Evolutionary conservation across 2,329 filamentous ascomycete species (phyloP).

Genomic region (Calycina herbarum): DNA sequence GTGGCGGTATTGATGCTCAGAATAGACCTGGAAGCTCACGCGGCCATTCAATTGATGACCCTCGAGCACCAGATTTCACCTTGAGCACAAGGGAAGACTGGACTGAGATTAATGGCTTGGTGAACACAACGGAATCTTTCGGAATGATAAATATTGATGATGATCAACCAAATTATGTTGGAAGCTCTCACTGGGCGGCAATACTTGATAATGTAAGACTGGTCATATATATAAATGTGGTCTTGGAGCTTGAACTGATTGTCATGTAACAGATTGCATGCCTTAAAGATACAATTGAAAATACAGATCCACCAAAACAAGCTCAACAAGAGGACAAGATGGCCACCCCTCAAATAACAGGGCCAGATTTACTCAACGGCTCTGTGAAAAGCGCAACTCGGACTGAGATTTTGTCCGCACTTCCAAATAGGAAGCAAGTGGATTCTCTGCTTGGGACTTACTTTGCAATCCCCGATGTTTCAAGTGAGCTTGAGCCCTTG

Average conservation of each 20-base stretch:
- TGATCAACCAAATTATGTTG: constrained; percentile 51
- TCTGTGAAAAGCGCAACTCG: constrained; percentile 36
- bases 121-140: constrained; percentile 24
- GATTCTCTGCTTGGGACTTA: constrained; percentile 53
- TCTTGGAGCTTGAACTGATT: not conserved
- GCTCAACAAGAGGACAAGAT: constrained; percentile 10
- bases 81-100: constrained; percentile 7
- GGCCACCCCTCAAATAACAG: not conserved
- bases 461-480: constrained; percentile 51
- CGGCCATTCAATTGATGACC: constrained; percentile 9
- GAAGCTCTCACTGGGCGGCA: constrained; percentile 58
- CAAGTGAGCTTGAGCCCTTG: constrained; percentile 41
- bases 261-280: constrained; percentile 51
- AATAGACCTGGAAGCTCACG: not conserved
- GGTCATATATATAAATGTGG: constrained; percentile 28
- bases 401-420: constrained; percentile 47
- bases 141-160: constrained; percentile 29
- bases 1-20: constrained; percentile 1
- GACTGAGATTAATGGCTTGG: constrained; percentile 13
- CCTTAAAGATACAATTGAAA: constrained; percentile 55
- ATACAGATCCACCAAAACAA: constrained; percentile 25
- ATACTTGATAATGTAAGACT: constrained; percentile 54
- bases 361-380: constrained; percentile 31
- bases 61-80: not conserved
- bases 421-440: constrained; percentile 48